These are phyloP conservation scores for Daedalea quercina DNA, from an alignment of 768 basidiomycete species.

Conservation along the genomic window DNA sequence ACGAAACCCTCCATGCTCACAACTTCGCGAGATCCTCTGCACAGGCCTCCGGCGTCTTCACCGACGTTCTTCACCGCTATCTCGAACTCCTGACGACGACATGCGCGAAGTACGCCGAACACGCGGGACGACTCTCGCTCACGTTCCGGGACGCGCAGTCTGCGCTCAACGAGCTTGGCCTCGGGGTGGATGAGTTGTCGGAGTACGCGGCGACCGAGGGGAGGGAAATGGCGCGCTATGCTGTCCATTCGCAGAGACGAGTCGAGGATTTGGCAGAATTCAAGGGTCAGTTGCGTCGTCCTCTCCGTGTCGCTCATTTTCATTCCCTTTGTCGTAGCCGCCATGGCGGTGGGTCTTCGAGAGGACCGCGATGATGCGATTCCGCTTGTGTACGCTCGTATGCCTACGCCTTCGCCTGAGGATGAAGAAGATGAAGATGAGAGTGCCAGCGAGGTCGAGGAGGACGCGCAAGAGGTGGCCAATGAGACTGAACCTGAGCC, in stretches of 20 bases:
- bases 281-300: constrained; percentile 45
- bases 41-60: constrained; percentile 63
- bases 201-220: constrained; percentile 66
- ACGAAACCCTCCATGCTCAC: constrained; percentile 71
- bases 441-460: constrained; percentile 7
- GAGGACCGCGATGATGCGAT: constrained; percentile 50
- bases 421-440: constrained; percentile 25
- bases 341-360: constrained; percentile 51
- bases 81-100: constrained; percentile 57
- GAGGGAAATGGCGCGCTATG: constrained; percentile 62
- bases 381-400: constrained; percentile 35
- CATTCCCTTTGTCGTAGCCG: constrained; percentile 36
- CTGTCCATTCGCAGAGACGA: constrained; percentile 53
- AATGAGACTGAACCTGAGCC: not conserved
- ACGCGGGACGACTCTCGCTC: constrained; percentile 59
- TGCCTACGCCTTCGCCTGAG: constrained; percentile 24
- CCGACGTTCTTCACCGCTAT: constrained; percentile 73
- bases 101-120: constrained; percentile 67
- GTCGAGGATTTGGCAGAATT: constrained; percentile 71
- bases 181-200: constrained; percentile 59
- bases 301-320: constrained; percentile 15
- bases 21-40: constrained; percentile 71
- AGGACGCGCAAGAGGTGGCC: constrained; percentile 1
- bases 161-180: constrained; percentile 72
- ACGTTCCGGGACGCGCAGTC: constrained; percentile 53